Conservation (phyloP, 2,329 filamentous ascomycete genomes). For the Exophiala lecanii-corni region DNA sequence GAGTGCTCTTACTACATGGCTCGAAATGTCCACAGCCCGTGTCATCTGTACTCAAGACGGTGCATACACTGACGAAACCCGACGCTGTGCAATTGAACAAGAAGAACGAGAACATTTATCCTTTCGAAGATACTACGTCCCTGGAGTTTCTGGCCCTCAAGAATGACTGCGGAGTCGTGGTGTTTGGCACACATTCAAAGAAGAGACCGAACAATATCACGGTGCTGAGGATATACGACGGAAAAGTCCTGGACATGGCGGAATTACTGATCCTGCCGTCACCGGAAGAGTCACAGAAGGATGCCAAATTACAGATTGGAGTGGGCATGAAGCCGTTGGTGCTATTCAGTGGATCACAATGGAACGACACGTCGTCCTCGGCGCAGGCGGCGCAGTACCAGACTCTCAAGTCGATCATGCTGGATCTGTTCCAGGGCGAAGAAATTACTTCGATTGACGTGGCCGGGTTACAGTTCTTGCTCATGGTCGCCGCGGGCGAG, state of each 20-base stretch:
- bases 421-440: slow-evolving; percentile 88
- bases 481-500: slow-evolving; percentile 75
- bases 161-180: slow-evolving; percentile 83
- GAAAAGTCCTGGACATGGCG: slow-evolving; percentile 90
- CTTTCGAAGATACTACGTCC: slow-evolving; percentile 83
- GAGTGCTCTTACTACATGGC: slow-evolving; percentile 81
- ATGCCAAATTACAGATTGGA: slow-evolving; percentile 61
- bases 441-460: slow-evolving; percentile 81
- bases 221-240: slow-evolving; percentile 73
- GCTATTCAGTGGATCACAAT: slow-evolving; percentile 82
- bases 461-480: slow-evolving; percentile 86
- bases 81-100: slow-evolving; percentile 89
- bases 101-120: slow-evolving; percentile 85
- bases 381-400: slow-evolving; percentile 63
- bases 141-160: slow-evolving; percentile 95
- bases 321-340: slow-evolving; percentile 85
- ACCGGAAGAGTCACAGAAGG: slow-evolving; percentile 50
- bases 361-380: slow-evolving; percentile 68
- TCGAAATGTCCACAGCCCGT: slow-evolving; percentile 77
- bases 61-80: slow-evolving; percentile 78
- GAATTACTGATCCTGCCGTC: slow-evolving; percentile 79
- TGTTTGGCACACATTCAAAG: slow-evolving; percentile 83
- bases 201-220: slow-evolving; percentile 93
- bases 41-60: slow-evolving; percentile 77
- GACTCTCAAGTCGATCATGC: slow-evolving; percentile 77